Evolutionary conservation across 495 filamentous ascomycete species (phyloP), one percentile per base, ranked within the genome.

Genomic region (Sordaria brevicollis): DNA sequence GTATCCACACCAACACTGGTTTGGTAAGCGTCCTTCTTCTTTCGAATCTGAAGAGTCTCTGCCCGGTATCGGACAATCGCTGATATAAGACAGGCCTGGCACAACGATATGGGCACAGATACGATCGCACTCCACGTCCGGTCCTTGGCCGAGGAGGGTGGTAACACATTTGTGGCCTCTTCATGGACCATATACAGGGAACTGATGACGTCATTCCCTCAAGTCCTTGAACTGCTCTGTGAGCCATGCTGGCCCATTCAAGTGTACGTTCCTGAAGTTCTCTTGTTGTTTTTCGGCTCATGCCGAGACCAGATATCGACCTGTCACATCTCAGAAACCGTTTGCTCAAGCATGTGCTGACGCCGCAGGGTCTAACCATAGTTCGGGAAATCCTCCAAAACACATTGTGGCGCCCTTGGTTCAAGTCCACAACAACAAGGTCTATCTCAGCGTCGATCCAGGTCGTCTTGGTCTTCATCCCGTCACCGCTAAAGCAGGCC

Each of bases 91-190:
- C 35, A 83, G 81, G 78, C 79, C 1, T 84, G 80, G 71, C 83
- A 85, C 39, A 82, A 69, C 31, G 83, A 85, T 35, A 82, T 83
- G 80, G 79, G 80, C 25, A 73, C 73, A 11, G 82, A 83, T 37
- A 74, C 81, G 8, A 71, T 85, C 0, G 77, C 79, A 1, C 80
- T 85, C 5, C 81, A 85, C 65, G 75, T 83, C 37, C 80, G 81
- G 29, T 76, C 79, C 10, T 69, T 71, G 35, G 81, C 82, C 4
- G 70, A 78, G 41, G 68, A 68, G 4, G 81, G 82, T 0, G 83
- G 83, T 0, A 69, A 73, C 36, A 84, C 82, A n/a, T 81, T 74
- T 36, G 73, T 85, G 17, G 78, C 82, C 31, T 79, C 81, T n/a
- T 79, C 77, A 3, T 74, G 71, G 31, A 76, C 77, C 1, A 80